Evolutionary conservation across 2,329 filamentous ascomycete species (phyloP).

Genomic region (Arthroderma sp.): DNA sequence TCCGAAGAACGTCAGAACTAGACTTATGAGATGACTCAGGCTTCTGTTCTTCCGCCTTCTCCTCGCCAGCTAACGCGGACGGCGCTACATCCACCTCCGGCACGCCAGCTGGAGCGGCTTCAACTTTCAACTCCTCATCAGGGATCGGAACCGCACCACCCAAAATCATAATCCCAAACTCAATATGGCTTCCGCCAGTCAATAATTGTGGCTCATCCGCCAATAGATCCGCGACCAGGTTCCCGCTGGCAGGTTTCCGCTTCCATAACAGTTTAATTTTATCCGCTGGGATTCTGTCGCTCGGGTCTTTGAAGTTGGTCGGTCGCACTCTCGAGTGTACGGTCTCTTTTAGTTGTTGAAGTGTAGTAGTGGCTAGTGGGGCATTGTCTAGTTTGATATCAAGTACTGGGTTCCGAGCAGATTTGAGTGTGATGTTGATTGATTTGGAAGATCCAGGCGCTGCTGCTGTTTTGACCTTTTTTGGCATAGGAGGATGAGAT

Average conservation of each 20-base stretch:
- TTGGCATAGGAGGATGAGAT: slow-evolving; percentile 31
- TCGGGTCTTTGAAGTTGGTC: slow-evolving; percentile 35
- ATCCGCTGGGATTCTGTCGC: slow-evolving; percentile 34
- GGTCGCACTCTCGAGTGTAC: slow-evolving; percentile 46
- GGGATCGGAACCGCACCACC: slow-evolving; percentile 46
- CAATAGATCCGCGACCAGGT: slow-evolving; percentile 62
- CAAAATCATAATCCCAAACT: slow-evolving; percentile 81
- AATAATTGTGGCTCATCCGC: slow-evolving; percentile 37
- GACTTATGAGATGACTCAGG: slow-evolving; percentile 19
- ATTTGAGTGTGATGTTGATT: slow-evolving; percentile 22
- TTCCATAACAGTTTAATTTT: slow-evolving; percentile 79
- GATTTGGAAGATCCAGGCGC: slow-evolving; percentile 29
- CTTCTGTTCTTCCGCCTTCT: not conserved
- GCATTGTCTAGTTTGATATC: slow-evolving; percentile 51
- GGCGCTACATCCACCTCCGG: slow-evolving; percentile 6
- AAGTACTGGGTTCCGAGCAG: slow-evolving; percentile 60
- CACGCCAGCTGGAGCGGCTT: slow-evolving; percentile 18
- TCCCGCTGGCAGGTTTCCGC: slow-evolving; percentile 75
- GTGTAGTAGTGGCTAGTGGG: slow-evolving; percentile 53
- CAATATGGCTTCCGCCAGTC: slow-evolving; percentile 39
- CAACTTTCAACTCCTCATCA: slow-evolving; percentile 15
- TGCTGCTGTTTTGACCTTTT: slow-evolving; percentile 21
- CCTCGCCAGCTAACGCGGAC: slow-evolving; percentile 5
- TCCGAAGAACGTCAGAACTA: slow-evolving; percentile 44
- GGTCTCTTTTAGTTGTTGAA: slow-evolving; percentile 63